Evolutionary conservation across 2,329 filamentous ascomycete species (phyloP).

Genomic region (Cercospora sp.): DNA sequence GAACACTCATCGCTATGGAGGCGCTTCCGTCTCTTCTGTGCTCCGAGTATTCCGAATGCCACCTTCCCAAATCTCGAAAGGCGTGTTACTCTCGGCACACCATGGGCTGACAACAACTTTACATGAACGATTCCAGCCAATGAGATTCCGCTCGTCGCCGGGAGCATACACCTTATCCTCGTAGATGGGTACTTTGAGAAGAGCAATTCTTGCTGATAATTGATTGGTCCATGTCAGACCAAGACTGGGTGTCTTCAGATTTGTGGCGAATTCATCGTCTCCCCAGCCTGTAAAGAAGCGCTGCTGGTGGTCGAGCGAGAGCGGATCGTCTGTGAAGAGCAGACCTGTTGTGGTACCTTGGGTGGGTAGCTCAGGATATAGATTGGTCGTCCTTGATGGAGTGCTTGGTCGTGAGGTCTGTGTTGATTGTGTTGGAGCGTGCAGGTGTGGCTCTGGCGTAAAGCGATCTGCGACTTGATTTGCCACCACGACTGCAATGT

Average conservation of each 20-base stretch:
- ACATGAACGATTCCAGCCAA: conserved; percentile 71
- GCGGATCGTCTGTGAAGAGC: conserved; percentile 53
- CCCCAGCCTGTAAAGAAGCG: conserved; percentile 96
- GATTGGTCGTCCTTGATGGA: conserved; percentile 13
- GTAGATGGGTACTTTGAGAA: conserved; percentile 68
- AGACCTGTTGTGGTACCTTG: conserved; percentile 30
- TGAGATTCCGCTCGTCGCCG: conserved; percentile 49
- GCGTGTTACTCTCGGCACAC: conserved; percentile 59
- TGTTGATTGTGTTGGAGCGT: conserved; percentile 20
- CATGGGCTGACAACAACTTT: conserved; percentile 90
- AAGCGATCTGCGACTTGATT: conserved; percentile 97
- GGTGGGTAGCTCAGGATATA: background rate
- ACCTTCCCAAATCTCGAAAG: conserved; percentile 73
- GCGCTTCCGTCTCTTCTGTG: background rate
- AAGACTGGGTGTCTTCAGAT: conserved; percentile 78
- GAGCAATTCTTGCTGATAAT: conserved; percentile 75
- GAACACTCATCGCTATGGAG: background rate
- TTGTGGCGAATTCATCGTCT: conserved; percentile 52
- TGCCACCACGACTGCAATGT: conserved; percentile 82
- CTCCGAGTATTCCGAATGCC: conserved; percentile 46
- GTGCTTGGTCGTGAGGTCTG: conserved; percentile 26
- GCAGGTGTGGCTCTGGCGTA: conserved; percentile 19
- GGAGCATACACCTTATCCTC: conserved; percentile 42
- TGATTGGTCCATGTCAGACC: conserved; percentile 91
- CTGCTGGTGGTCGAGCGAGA: conserved; percentile 85